Conservation (phyloP, 176 grass and related monocot genomes). For the Avena insularis region DNA sequence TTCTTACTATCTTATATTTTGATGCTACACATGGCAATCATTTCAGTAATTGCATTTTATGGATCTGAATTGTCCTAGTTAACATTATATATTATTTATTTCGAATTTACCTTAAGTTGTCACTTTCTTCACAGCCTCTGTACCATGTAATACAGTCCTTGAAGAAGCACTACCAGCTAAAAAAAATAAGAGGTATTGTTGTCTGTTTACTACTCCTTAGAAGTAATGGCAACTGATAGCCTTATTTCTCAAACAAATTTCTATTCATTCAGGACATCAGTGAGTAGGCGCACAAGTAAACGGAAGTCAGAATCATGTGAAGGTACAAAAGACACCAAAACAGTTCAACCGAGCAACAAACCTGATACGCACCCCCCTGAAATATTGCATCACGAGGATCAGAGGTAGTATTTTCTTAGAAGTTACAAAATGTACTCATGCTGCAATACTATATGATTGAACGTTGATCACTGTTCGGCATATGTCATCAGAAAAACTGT, state of each 20-base stretch:
- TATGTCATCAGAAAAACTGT: constrained; percentile 34
- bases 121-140: constrained; percentile 35
- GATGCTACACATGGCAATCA: background rate
- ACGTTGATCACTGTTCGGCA: constrained; percentile 23
- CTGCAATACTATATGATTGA: constrained; percentile 26
- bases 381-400: constrained; percentile 32
- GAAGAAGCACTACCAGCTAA: constrained; percentile 29
- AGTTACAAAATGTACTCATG: constrained; percentile 17
- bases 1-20: constrained; percentile 17
- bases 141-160: background rate
- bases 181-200: constrained; percentile 47
- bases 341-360: background rate
- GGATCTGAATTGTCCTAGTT: constrained; percentile 1
- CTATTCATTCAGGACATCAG: constrained; percentile 37
- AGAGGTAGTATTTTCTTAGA: constrained; percentile 33
- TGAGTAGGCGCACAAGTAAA: constrained; percentile 26
- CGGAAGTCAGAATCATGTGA: constrained; percentile 45
- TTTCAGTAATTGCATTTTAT: constrained; percentile 21
- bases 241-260: constrained; percentile 7
- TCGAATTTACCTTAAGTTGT: constrained; percentile 21
- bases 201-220: constrained; percentile 8
- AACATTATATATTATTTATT: background rate
- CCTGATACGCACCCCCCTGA: constrained; percentile 13
- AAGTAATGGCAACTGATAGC: background rate
- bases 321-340: constrained; percentile 11